These are phyloP conservation scores for Lachnellula cervina DNA, from an alignment of 2,329 filamentous ascomycete genomes.

Conservation along the genomic window DNA sequence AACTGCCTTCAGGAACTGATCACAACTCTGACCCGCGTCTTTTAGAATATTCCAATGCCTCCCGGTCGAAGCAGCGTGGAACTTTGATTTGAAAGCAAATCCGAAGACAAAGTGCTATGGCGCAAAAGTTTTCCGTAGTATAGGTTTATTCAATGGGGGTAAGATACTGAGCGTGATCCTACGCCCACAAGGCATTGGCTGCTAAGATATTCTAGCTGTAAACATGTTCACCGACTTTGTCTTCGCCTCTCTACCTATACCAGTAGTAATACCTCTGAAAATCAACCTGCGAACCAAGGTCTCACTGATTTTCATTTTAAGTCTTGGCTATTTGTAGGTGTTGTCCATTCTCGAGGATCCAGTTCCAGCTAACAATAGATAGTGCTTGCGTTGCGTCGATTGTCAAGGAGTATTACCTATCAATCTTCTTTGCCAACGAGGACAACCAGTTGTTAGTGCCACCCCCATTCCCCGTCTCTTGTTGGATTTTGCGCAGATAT, in stretches of 20 bases:
- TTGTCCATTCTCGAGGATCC: not conserved
- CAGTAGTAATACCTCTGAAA: constrained; percentile 38
- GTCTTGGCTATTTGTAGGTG: constrained; percentile 23
- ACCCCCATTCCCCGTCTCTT: too few species aligned
- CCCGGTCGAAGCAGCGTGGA: constrained; percentile 43
- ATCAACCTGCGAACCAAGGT: constrained; percentile 39
- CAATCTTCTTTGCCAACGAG: constrained; percentile 31
- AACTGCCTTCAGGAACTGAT: not conserved
- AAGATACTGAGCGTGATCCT: constrained; percentile 7
- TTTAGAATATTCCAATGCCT: constrained; percentile 41
- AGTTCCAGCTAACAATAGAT: not conserved
- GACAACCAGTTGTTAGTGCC: constrained; percentile 32
- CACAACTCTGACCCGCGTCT: constrained; percentile 22
- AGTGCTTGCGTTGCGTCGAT: constrained; percentile 41
- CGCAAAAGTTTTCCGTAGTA: constrained; percentile 33
- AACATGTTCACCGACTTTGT: constrained; percentile 23
- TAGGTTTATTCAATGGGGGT: constrained; percentile 45
- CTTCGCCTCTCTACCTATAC: constrained; percentile 39
- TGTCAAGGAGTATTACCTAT: constrained; percentile 38
- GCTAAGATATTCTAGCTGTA: constrained; percentile 13
- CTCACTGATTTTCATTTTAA: constrained; percentile 30
- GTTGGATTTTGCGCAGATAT: not conserved
- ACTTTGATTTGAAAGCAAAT: constrained; percentile 25
- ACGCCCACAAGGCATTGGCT: not conserved
- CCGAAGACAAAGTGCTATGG: constrained; percentile 39